Base-by-base conservation (phyloP, 2,329 filamentous ascomycete species). In the Aspergillus hiratsukae region DNA sequence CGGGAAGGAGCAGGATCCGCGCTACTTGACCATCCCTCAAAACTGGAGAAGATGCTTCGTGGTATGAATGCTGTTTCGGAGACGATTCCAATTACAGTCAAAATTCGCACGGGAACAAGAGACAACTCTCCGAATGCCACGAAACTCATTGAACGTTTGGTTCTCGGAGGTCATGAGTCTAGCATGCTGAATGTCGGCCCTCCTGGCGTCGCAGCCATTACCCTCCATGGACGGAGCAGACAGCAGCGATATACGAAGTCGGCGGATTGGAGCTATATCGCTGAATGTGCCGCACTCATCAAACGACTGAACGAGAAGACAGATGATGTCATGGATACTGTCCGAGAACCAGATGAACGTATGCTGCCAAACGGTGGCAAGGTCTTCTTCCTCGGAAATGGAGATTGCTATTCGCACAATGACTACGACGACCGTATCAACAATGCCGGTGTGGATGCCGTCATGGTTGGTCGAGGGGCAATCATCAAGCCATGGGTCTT, bases 401-500 rank as follows among this genome's bases (percentile, higher is more conserved):
- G 94, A 49, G 94, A 99, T 76, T 94, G 92, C 75, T 97, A 90
- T 77, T 97, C 91, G 4, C 91, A 97, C 72, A 77, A 87, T 31
- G 91, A 97, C 71, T 97, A 97, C 77, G 86, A 86, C 61, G 78
- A 86, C 56, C 87, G 94, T 67, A 80, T 97, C 41, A 81, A 87
- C 49, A 83, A 93, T 57, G 83, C 90, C 37, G 84, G 85, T 49
- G 91, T 97, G 48, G 93, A 97, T 76, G 86, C 86, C n/a, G 89
- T 96, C 70, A 97, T 99, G 94, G 86, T 97, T 59, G 94, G 87
- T n/a, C 89, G 94, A 58, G 94, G 94, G 55, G 94, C 94, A 9
- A 83, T 99, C 57, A 90, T 97, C 76, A 99, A 99, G 77, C 94
- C 94, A 0, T 99, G 94, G 94, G 81, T 99, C 60, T 99, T 97